Conservation (phyloP, 306 rosid genomes). For the Quercus glauca region DNA sequence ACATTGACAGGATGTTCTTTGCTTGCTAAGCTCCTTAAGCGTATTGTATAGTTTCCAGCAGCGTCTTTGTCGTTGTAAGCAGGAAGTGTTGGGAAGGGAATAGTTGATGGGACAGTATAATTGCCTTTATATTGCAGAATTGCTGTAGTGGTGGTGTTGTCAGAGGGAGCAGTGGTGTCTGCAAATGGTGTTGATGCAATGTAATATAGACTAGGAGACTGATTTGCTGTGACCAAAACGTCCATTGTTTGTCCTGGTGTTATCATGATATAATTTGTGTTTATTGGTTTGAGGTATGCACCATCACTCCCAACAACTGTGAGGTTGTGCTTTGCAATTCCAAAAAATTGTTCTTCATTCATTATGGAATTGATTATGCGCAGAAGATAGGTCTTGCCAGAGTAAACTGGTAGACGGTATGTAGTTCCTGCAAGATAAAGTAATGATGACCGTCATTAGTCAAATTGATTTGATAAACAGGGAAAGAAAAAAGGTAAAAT, state of each 20-base stretch:
- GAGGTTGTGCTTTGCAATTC: conserved; percentile 43
- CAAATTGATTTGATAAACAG: background rate
- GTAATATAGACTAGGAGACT: conserved; percentile 34
- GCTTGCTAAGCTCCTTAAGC: conserved; percentile 32
- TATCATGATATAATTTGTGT: conserved; percentile 34
- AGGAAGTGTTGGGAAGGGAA: conserved; percentile 26
- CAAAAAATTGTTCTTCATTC: conserved; percentile 34
- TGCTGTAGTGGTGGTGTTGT: conserved; percentile 42
- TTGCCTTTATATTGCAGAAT: conserved; percentile 36
- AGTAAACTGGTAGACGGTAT: conserved; percentile 23
- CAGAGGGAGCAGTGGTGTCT: conserved; percentile 7
- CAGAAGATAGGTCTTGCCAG: conserved; percentile 42
- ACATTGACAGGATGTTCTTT: conserved; percentile 22
- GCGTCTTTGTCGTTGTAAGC: conserved; percentile 22
- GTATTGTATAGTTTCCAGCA: conserved; percentile 20
- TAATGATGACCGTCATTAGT: background rate
- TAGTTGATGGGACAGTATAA: conserved; percentile 1
- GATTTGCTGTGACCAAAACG: conserved; percentile 37
- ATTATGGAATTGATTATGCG: conserved; percentile 44
- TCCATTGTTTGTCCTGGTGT: conserved; percentile 57
- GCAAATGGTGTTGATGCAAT: conserved; percentile 42
- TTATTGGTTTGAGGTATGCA: conserved; percentile 31
- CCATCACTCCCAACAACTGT: conserved; percentile 41
- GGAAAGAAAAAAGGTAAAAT: too few species aligned
- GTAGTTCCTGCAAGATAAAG: conserved; percentile 13